Conservation (phyloP, 2,329 filamentous ascomycete species). For the Colletotrichum cordylinicola region DNA sequence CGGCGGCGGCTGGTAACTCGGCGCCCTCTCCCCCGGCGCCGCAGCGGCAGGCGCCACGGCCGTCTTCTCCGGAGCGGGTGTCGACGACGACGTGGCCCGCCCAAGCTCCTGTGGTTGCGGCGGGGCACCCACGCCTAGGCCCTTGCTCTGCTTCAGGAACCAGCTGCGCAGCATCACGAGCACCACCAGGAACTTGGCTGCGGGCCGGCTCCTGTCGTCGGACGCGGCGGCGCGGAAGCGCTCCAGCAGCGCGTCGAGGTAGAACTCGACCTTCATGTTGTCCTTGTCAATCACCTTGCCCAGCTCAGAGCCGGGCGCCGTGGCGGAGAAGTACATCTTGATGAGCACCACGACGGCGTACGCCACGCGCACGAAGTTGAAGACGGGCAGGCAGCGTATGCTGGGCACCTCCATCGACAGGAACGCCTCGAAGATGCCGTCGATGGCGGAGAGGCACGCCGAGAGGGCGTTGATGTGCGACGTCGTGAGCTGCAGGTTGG, state of each 20-base stretch:
- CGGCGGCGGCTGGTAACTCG: conserved; percentile 23
- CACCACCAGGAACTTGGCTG: conserved; percentile 74
- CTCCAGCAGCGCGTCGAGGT: conserved; percentile 73
- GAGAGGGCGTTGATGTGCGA: conserved; percentile 72
- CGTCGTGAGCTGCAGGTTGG: conserved; percentile 49
- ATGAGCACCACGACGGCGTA: conserved; percentile 76
- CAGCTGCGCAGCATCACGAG: conserved; percentile 73
- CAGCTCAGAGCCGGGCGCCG: conserved; percentile 68
- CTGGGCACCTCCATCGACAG: conserved; percentile 62
- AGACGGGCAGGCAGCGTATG: conserved; percentile 71
- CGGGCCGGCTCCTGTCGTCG: conserved; percentile 67
- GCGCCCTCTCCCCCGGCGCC: conserved; percentile 22
- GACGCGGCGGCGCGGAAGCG: conserved; percentile 70
- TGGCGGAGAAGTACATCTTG: conserved; percentile 75
- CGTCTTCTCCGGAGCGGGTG: background rate
- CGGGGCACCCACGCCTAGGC: background rate
- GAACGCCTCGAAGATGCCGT: conserved; percentile 71
- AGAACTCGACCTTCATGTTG: conserved; percentile 68
- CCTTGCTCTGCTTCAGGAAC: conserved; percentile 62
- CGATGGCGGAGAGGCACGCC: conserved; percentile 70
- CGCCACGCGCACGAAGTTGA: conserved; percentile 74
- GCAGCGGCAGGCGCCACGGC: background rate
- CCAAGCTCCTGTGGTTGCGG: background rate
- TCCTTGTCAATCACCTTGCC: conserved; percentile 73
- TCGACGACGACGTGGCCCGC: background rate